Percentiles rank a stretch among this genome's conserved stretches.
These are phyloP conservation scores for Diaporthe ampelina DNA, from an alignment of 2,329 filamentous ascomycete species.

Conservation along the genomic window DNA sequence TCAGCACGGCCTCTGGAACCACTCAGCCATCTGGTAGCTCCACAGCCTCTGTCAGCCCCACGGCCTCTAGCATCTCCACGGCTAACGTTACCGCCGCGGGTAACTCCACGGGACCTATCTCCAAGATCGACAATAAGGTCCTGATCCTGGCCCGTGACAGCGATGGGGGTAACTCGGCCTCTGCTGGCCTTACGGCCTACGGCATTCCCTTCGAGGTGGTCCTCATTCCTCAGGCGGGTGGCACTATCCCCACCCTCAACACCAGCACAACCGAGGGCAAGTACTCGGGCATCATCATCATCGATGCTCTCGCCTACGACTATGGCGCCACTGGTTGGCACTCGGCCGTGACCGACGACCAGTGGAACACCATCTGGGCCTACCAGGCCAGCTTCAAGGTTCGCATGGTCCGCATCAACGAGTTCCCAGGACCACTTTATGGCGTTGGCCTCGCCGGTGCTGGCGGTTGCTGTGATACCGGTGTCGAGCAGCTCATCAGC, in stretches of 20 bases:
- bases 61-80: neutral
- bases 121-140: slow-evolving; percentile 14
- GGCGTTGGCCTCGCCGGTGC: neutral
- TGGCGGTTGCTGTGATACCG: slow-evolving; percentile 8
- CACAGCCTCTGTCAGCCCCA: neutral
- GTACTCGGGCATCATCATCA: slow-evolving; percentile 19
- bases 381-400: slow-evolving; percentile 18
- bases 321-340: neutral
- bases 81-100: neutral
- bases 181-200: neutral
- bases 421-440: neutral
- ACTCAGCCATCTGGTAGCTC: neutral
- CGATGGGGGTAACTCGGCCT: slow-evolving; percentile 3
- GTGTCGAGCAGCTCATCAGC: slow-evolving; percentile 25
- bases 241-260: neutral
- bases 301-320: neutral
- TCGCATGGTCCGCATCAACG: slow-evolving; percentile 22
- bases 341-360: neutral
- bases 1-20: neutral
- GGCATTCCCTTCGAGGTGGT: neutral
- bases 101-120: neutral
- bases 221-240: neutral
- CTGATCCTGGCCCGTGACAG: slow-evolving; percentile 8
- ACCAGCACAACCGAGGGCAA: neutral
- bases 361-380: neutral